Conservation (phyloP, 768 basidiomycete genomes). For the Lactarius hatsudake region DNA sequence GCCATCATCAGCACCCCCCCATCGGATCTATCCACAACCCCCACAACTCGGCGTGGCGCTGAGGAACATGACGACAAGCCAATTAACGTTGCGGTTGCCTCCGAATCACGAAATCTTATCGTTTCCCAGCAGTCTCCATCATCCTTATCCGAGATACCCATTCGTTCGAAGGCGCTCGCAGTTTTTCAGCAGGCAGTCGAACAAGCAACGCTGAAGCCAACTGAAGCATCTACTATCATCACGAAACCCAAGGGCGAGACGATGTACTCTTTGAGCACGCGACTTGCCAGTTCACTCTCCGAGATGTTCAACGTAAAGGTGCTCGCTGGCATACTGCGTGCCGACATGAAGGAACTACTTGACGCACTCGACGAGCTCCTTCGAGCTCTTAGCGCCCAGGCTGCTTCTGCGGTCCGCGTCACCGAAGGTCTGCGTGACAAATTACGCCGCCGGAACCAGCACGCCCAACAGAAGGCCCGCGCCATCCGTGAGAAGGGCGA, state of each 20-base stretch:
- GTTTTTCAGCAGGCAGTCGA: constrained; percentile 15
- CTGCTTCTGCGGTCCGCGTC: constrained; percentile 17
- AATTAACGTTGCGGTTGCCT: neutral
- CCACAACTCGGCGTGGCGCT: constrained; percentile 5
- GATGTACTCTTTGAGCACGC: constrained; percentile 40
- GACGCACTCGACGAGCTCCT: constrained; percentile 59
- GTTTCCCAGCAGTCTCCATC: constrained; percentile 17
- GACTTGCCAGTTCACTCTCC: constrained; percentile 47
- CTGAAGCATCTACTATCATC: constrained; percentile 10
- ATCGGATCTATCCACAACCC: constrained; percentile 22
- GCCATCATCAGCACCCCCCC: constrained; percentile 12
- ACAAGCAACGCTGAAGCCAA: neutral
- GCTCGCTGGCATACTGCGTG: constrained; percentile 41
- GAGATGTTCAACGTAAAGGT: constrained; percentile 48
- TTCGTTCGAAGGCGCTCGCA: constrained; percentile 25
- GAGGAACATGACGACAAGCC: constrained; percentile 10
- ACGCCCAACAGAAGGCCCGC: constrained; percentile 32
- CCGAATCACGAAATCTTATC: constrained; percentile 12
- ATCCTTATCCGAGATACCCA: constrained; percentile 19
- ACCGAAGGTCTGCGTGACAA: constrained; percentile 27
- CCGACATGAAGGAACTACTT: constrained; percentile 55
- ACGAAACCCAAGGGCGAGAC: constrained; percentile 9
- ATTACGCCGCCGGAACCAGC: constrained; percentile 32
- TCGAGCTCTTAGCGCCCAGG: constrained; percentile 30
- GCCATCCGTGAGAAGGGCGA: constrained; percentile 33